Evolutionary conservation across 345 rosid genomes (phyloP), one percentile per base, ranked within the genome.

Genomic region (Heritiera fomes): DNA sequence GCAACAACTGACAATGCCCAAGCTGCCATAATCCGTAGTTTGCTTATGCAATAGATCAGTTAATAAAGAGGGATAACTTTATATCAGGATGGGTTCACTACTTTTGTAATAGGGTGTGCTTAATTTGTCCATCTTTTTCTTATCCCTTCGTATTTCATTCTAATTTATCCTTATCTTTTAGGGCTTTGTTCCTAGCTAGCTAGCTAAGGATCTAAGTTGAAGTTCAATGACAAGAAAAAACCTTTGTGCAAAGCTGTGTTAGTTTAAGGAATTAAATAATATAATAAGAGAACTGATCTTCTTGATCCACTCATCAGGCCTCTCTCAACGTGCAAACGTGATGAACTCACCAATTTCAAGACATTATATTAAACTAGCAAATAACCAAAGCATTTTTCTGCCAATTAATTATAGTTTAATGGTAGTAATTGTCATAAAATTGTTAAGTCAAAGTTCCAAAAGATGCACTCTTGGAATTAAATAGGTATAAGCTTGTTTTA

Each of bases 1-100:
- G 91, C 84, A 20, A 89, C 92, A 49, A 76, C 93, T 65, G 97
- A 92, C 87, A 84, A 84, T 62, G 93, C 92, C 53, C 97, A 92
- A 80, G 97, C 97, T 80, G 92, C 91, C 32, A 66, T 92, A 47
- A 90, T 92, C 83, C 86, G 97, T 79, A 90, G 85, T 61, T 86
- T 92, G 80, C 90, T 91, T 64, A 83, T 80, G 83, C 92, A 87
- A 82, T 89, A 89, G 77, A 55, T 2, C 34, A 12, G 20, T 4
- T 20, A 32, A 52, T n/a, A 34, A 34, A 34, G 9, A 65, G 7
- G 13, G 18, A 1, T 65, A 43, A 15, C 59, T n/a, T 56, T 68
- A 49, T 23, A 58, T 23, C 55, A 43, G 46, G 58, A 15, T 53
- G 13, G 62, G 55, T 71, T 41, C 49, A 5, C 38, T 63, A 8